Base-by-base conservation (phyloP, 2,329 filamentous ascomycete species). In the Penicillium sp. region DNA sequence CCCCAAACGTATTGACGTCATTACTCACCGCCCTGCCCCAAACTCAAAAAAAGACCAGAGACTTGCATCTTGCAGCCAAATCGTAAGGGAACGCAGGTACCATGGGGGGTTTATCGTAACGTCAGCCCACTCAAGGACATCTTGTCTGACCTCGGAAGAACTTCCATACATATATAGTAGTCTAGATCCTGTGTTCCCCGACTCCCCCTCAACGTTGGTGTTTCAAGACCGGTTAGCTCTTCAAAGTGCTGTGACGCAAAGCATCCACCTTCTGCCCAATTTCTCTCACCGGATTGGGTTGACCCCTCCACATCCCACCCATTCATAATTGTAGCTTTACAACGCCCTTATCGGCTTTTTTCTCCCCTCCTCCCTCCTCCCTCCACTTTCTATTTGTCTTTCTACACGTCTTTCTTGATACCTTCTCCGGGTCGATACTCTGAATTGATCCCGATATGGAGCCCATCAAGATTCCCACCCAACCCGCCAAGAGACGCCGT, bases 401-500 rank as follows among this genome's bases (percentile, higher is more conserved):
- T 40, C 44, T 49, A 53, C 38, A 49, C 18, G 18, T 58, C 54
- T 49, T 60, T 55, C 53, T 52, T 27, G 24, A 27, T 27, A 27
- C 24, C 45, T 34, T 45, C 8, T 14, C 32, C 44, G 34, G 52
- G 55, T 60, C 55, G 54, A 44, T 45, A 36, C 29, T 27, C 43
- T 55, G 49, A 54, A 56, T 51, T 43, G 45, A 55, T 52, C 47
- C 49, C 55, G 54, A 52, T 43, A 65, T 66, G 61, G 62, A 65
- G 34, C 55, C 61, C 46, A 21, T 43, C 14, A 61, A 61, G 43
- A 69, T 71, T 52, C 73, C 74, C 63, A 56, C 62, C 52, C 42
- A 68, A 44, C 69, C 69, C 58, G 71, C 75, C 62, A 80, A 79
- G 71, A 83, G 82, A 72, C 83, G 85, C 69, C 80, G 83, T 61